Evolutionary conservation across 768 basidiomycete species (phyloP).

Genomic region (Collybiopsis luxurians): DNA sequence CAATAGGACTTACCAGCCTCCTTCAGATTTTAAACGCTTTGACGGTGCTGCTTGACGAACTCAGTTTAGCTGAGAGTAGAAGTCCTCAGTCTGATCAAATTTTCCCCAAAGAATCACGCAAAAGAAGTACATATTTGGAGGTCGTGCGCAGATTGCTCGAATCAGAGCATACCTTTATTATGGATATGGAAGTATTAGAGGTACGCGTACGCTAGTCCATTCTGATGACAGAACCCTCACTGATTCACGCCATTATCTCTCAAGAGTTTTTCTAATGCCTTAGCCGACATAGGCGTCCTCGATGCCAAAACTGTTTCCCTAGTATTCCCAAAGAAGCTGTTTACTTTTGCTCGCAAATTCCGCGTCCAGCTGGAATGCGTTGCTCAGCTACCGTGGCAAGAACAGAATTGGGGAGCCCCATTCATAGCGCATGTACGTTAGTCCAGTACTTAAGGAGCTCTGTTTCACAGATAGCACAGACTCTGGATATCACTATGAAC

Average conservation of each 20-base stretch:
- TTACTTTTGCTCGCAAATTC: constrained; percentile 8
- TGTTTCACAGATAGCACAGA: background rate
- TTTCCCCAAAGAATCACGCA: background rate
- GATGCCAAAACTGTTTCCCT: background rate
- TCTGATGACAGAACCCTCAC: background rate
- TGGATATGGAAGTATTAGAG: constrained; percentile 3
- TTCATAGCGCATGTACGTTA: constrained; percentile 8
- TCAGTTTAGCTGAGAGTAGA: background rate
- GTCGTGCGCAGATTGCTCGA: background rate
- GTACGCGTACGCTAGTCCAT: background rate
- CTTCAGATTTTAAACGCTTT: constrained; percentile 3
- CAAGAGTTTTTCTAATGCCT: background rate
- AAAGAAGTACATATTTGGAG: too few species aligned
- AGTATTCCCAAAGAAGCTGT: constrained; percentile 9
- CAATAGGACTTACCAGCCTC: background rate
- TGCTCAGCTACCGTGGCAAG: constrained; percentile 2
- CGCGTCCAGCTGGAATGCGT: constrained; percentile 7
- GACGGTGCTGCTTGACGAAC: background rate
- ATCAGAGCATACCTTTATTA: constrained; percentile 1
- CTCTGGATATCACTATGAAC: constrained; percentile 4
- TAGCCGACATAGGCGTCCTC: background rate
- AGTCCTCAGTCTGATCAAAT: too few species aligned
- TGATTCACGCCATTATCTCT: background rate
- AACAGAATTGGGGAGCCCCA: constrained; percentile 9
- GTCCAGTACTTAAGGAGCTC: background rate